phyloP scores from a whole-genome alignment of 108 stramenopile genomes.

The Schizochytrium sp. region DNA sequence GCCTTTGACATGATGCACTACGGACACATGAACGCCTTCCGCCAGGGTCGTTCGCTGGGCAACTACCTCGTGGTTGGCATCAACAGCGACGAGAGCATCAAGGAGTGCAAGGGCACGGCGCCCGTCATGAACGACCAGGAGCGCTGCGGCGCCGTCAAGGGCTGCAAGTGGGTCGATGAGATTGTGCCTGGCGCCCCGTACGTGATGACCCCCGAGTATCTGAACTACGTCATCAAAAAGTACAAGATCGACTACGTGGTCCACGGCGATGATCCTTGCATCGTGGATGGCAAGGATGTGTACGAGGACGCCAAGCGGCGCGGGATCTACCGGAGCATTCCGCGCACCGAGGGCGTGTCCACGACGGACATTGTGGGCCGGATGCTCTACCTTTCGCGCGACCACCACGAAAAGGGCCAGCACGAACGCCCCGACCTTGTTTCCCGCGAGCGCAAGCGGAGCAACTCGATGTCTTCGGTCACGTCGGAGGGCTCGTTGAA shows the following conservation, averaged over 20 bases:
- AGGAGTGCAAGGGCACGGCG: slow-evolving; percentile 74
- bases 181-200: slow-evolving; percentile 90
- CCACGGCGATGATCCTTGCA: slow-evolving; percentile 98
- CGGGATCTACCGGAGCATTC: slow-evolving; percentile 61
- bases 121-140: slow-evolving; percentile 91
- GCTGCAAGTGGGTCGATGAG: slow-evolving; percentile 97
- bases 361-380: slow-evolving; percentile 99
- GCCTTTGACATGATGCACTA: slow-evolving; percentile 62
- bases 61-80: slow-evolving; percentile 91
- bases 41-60: slow-evolving; percentile 82
- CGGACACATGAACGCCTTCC: slow-evolving; percentile 93
- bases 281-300: slow-evolving; percentile 57
- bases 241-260: slow-evolving; percentile 84
- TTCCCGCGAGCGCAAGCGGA: slow-evolving; percentile 6
- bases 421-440: background rate
- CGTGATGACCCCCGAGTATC: slow-evolving; percentile 85
- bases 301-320: slow-evolving; percentile 44
- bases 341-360: slow-evolving; percentile 95
- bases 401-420: slow-evolving; percentile 62
- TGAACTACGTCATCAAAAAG: slow-evolving; percentile 75
- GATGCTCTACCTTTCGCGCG: slow-evolving; percentile 81
- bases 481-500: background rate
- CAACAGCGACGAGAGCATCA: slow-evolving; percentile 87
- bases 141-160: slow-evolving; percentile 74
- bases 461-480: background rate